Conservation (phyloP, 2,329 filamentous ascomycete species). For the Cladorrhinum sp. region DNA sequence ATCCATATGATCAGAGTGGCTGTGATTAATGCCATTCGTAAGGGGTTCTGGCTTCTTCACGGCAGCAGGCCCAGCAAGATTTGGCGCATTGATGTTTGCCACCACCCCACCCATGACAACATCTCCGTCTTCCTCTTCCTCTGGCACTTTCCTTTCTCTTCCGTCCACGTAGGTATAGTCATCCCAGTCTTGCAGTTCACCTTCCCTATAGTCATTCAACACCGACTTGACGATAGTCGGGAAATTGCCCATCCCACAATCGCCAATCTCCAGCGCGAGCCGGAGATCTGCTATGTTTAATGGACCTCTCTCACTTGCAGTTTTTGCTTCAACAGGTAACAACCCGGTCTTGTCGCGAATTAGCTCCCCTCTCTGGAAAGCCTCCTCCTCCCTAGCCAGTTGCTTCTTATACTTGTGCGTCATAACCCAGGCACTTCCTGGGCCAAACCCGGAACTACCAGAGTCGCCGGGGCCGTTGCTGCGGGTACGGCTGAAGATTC, state of each 20-base stretch:
- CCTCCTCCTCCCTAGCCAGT: slow-evolving; percentile 72
- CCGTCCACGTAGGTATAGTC: slow-evolving; percentile 56
- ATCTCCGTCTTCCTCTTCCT: slow-evolving; percentile 29
- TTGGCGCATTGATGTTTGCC: slow-evolving; percentile 32
- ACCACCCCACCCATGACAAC: slow-evolving; percentile 31
- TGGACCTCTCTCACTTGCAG: slow-evolving; percentile 66
- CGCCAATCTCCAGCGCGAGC: slow-evolving; percentile 71
- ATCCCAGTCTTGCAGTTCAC: slow-evolving; percentile 67
- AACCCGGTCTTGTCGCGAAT: slow-evolving; percentile 72
- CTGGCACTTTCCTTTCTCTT: slow-evolving; percentile 30
- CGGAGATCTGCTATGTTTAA: slow-evolving; percentile 76
- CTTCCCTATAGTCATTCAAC: slow-evolving; percentile 68
- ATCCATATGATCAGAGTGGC: slow-evolving; percentile 54
- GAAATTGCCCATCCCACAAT: slow-evolving; percentile 73
- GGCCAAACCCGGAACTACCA: slow-evolving; percentile 60
- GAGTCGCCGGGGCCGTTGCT: slow-evolving; percentile 63
- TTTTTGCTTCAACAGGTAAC: slow-evolving; percentile 76
- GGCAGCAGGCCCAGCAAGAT: neutral
- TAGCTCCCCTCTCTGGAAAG: slow-evolving; percentile 69
- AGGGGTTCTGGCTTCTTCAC: slow-evolving; percentile 35
- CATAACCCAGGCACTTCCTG: slow-evolving; percentile 69
- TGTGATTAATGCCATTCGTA: slow-evolving; percentile 47
- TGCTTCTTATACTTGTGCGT: slow-evolving; percentile 75
- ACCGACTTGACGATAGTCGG: slow-evolving; percentile 71
- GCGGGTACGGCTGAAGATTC: slow-evolving; percentile 61